Evolutionary conservation across 2,329 filamentous ascomycete genomes (phyloP), one percentile per base, ranked within the genome.

Genomic region (Helminthosporium solani): DNA sequence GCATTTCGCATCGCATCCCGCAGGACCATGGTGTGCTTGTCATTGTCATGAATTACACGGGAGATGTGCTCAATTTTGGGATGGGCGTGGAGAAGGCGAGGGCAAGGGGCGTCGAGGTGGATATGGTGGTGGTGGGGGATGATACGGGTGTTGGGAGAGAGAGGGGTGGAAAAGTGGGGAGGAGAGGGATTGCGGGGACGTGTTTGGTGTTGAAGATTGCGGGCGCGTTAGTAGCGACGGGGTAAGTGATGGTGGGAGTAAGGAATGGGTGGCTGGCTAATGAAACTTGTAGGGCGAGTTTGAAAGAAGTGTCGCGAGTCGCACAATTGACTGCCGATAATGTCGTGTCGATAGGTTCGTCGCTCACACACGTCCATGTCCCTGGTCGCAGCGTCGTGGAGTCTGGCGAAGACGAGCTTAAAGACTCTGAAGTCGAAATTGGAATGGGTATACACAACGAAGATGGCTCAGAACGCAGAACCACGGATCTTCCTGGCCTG

Each of bases 41-140:
- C n/a, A 85, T 91, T 5, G 88, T 95, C 23, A 96, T 95, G 88
- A 96, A 96, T 70, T 95, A 95, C 71, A 95, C 90, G 25, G 75
- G 75, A 2, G 75, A 78, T 50, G 68, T 96, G 43, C 79, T 96
- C 57, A 95, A 96, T 73, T 96, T 96, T 66, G 91, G 90, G 44
- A 86, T 96, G 80, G 91, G 86, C 0, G 88, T 94, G 7, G 92
- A 96, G 71, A 96, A 96, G 75, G 90, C 90, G 14, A 85, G 87
- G 47, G 90, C 90, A 1, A 82, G 83, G 0, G 91, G 90, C 0
- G 72, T 90, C 19, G 73, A 83, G 15, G 87, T 88, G 0, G 88
- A 95, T 67, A 95, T 96, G 86, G 84, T 95, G 8, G 87, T 95
- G 7, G 89, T 96, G 7, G 90, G 85, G 5, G 92, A 97, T 63